Evolutionary conservation across 2,329 filamentous ascomycete genomes (phyloP).

Genomic region (Colletotrichum tofieldiae): DNA sequence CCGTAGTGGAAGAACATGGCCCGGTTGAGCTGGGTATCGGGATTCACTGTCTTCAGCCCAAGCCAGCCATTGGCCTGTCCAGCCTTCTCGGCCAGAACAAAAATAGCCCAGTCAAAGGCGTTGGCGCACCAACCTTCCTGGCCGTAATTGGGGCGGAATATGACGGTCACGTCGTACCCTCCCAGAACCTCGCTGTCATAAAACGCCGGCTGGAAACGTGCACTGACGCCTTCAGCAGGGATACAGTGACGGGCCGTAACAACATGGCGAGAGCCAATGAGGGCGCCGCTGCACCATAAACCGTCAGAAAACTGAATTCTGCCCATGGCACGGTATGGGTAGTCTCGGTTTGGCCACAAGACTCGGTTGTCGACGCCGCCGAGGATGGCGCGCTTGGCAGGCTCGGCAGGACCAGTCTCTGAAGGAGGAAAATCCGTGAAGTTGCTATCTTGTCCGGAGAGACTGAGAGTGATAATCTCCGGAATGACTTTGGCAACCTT

Average conservation of each 20-base stretch:
- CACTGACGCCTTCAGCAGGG: constrained; percentile 40
- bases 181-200: constrained; percentile 45
- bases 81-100: constrained; percentile 47
- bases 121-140: constrained; percentile 36
- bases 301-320: constrained; percentile 46
- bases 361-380: constrained; percentile 31
- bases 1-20: constrained; percentile 45
- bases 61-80: constrained; percentile 48
- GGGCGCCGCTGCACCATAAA: constrained; percentile 48
- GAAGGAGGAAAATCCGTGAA: constrained; percentile 23
- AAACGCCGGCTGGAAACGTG: constrained; percentile 48
- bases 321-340: constrained; percentile 42
- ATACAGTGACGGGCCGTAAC: constrained; percentile 49
- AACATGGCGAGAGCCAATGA: constrained; percentile 51
- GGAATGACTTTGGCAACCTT: constrained; percentile 9
- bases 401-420: constrained; percentile 2
- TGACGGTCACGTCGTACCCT: constrained; percentile 19
- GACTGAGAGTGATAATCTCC: constrained; percentile 5
- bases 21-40: constrained; percentile 35
- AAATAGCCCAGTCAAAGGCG: constrained; percentile 48
- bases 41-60: constrained; percentile 44
- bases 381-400: constrained; percentile 28
- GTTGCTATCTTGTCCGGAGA: constrained; percentile 15
- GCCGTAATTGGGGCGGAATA: constrained; percentile 22
- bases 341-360: constrained; percentile 31